A percentile compares a stretch with the other conserved stretches of the same genome.
Evolutionary conservation across 345 rosid genomes (phyloP).

Genomic region (Schrenkiella parvula): DNA sequence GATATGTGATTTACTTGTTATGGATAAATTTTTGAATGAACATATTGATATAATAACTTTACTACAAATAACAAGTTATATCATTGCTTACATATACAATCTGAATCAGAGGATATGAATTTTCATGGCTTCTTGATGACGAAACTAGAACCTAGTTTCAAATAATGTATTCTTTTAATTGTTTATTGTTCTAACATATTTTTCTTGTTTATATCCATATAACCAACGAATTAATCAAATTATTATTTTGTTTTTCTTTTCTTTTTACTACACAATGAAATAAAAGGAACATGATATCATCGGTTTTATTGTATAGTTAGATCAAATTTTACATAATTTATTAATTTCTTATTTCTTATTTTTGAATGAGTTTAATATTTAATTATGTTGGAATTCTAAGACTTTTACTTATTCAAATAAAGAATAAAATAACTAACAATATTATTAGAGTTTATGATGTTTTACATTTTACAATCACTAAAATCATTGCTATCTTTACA

Average conservation of each 20-base stretch:
- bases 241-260: neutral
- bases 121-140: no score
- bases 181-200: neutral
- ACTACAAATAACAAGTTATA: no score
- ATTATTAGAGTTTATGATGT: no score
- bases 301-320: neutral
- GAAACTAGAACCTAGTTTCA: no score
- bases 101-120: no score
- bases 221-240: neutral
- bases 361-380: neutral
- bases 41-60: no score
- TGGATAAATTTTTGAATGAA: constrained; percentile 4
- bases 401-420: neutral
- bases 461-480: neutral
- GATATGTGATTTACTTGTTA: constrained; percentile 10
- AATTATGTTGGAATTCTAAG: neutral
- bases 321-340: neutral
- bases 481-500: no score
- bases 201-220: neutral
- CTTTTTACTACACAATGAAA: neutral
- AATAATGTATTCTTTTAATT: no score
- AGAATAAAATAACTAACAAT: neutral
- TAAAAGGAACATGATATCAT: neutral
- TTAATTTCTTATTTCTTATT: neutral
- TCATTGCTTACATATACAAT: no score